Evolutionary conservation across 139 green algal genomes (phyloP).

Genomic region (Chlamydomonas asymmetrica): DNA sequence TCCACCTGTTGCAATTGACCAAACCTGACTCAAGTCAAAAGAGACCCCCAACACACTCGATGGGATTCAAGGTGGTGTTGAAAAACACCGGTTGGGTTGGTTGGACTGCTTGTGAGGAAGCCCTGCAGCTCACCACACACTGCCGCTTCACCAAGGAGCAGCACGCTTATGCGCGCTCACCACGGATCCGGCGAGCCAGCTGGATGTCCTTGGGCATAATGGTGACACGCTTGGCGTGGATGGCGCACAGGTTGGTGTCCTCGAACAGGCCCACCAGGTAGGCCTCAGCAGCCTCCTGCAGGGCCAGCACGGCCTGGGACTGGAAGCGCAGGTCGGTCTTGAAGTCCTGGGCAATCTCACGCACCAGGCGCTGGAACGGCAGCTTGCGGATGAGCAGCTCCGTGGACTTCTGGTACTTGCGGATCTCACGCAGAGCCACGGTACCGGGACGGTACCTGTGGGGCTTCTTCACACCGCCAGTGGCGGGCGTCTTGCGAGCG

Average conservation of each 20-base stretch:
- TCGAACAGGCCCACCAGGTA: slow-evolving; percentile 98
- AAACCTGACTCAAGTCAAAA: no score
- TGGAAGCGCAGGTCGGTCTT: slow-evolving; percentile 97
- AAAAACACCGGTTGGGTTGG: no score
- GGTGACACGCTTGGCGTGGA: no score
- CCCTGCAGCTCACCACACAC: no score
- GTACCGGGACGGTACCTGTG: slow-evolving; percentile 89
- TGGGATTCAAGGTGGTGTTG: no score
- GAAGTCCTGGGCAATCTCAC: slow-evolving; percentile 98
- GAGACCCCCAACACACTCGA: no score
- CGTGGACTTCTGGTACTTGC: slow-evolving; percentile 94
- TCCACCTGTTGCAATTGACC: no score
- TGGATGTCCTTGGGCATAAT: no score
- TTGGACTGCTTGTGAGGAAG: no score
- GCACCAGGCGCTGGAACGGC: slow-evolving; percentile 94
- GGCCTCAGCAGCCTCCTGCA: slow-evolving; percentile 96
- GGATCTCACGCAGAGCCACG: slow-evolving; percentile 90
- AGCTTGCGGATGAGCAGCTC: slow-evolving; percentile 95
- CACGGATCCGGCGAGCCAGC: no score
- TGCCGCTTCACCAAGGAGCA: no score
- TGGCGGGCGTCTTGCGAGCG: slow-evolving; percentile 63
- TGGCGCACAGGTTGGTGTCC: slow-evolving; percentile 88
- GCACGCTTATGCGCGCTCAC: no score
- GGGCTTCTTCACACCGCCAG: slow-evolving; percentile 90
- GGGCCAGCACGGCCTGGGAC: slow-evolving; percentile 85